These are phyloP conservation scores for Auriscalpium vulgare DNA, from an alignment of 768 basidiomycete genomes.

Conservation along the genomic window DNA sequence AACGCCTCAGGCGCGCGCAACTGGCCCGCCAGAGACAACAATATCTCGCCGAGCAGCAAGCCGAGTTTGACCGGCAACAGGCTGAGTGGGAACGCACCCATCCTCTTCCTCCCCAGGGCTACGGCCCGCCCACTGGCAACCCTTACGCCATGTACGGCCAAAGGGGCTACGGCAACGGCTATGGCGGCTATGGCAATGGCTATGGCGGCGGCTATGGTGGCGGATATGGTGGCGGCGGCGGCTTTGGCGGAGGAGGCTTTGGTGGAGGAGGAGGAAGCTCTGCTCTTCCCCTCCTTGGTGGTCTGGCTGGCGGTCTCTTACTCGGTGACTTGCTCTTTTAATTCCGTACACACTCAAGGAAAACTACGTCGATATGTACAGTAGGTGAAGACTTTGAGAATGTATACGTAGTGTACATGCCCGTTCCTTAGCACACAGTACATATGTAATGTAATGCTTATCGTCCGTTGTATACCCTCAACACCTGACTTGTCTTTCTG, in stretches of 20 bases:
- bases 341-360: not conserved
- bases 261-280: constrained; percentile 20
- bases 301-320: constrained; percentile 29
- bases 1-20: not conserved
- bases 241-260: constrained; percentile 20
- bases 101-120: constrained; percentile 6
- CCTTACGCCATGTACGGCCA: constrained; percentile 9
- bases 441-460: too few relatives aligned
- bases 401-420: too few relatives aligned
- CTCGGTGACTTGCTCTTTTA: constrained; percentile 17
- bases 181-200: constrained; percentile 11
- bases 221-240: not conserved
- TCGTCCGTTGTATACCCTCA: too few relatives aligned
- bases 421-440: too few relatives aligned
- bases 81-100: not conserved
- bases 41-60: not conserved
- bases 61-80: constrained; percentile 3
- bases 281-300: constrained; percentile 26
- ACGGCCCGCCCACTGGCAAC: constrained; percentile 20
- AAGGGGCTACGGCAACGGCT: not conserved
- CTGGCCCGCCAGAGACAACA: not conserved
- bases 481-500: too few relatives aligned
- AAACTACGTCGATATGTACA: too few relatives aligned
- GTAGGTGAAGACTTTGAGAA: too few relatives aligned
- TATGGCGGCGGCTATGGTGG: not conserved